Conservation (phyloP, 148 eudicot species). For the Limonium bicolor region DNA sequence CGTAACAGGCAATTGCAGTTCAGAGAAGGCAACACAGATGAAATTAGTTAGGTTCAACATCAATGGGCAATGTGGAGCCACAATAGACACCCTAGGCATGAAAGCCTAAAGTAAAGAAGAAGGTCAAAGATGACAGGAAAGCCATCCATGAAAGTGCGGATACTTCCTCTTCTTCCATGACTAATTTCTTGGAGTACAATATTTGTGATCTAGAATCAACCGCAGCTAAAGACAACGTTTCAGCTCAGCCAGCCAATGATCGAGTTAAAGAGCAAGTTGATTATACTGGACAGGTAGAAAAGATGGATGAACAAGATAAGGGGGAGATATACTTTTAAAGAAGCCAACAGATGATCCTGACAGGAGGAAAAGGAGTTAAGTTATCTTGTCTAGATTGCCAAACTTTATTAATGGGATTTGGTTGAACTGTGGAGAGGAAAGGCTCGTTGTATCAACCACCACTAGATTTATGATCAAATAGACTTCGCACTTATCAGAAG, state of each 20-base stretch:
- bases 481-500: slow-evolving; percentile 18
- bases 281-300: slow-evolving; percentile 10
- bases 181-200: slow-evolving; percentile 19
- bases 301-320: neutral
- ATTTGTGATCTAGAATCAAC: slow-evolving; percentile 25
- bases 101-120: too few relatives aligned
- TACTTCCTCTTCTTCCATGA: too few relatives aligned
- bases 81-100: too few relatives aligned
- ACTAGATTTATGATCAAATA: slow-evolving; percentile 15
- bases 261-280: slow-evolving; percentile 19
- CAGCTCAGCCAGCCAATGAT: slow-evolving; percentile 20
- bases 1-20: too few relatives aligned
- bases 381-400: slow-evolving; percentile 13
- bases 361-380: slow-evolving; percentile 10
- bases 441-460: slow-evolving; percentile 17
- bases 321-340: slow-evolving; percentile 4
- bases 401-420: slow-evolving; percentile 19
- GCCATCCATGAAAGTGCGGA: slow-evolving; percentile 25
- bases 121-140: too few relatives aligned
- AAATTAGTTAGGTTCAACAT: too few relatives aligned
- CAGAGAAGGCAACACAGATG: too few relatives aligned
- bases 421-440: slow-evolving; percentile 17
- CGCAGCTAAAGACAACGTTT: slow-evolving; percentile 17
- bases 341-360: neutral
- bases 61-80: too few relatives aligned